Evolutionary conservation across 192 early-diverging fungal species (phyloP).

Genomic region (Podila epicladia): DNA sequence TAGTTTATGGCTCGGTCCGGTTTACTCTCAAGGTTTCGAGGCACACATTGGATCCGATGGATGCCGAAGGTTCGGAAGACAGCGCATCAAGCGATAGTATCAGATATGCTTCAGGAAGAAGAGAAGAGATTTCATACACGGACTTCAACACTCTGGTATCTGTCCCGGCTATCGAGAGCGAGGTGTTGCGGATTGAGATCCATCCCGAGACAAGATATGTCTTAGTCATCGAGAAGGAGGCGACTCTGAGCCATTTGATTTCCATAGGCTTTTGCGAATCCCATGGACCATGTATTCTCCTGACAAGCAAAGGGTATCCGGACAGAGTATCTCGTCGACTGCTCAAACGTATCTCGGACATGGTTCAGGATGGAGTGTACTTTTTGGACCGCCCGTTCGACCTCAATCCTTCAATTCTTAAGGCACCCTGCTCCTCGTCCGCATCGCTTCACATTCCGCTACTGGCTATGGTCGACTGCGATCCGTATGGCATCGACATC

Average conservation of each 20-base stretch:
- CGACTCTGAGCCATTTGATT: conserved; percentile 22
- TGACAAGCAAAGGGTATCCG: conserved; percentile 47
- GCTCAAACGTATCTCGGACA: conserved; percentile 14
- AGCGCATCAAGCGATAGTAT: neutral
- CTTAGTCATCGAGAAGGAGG: conserved; percentile 42
- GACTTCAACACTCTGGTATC: conserved; percentile 30
- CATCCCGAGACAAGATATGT: conserved; percentile 26
- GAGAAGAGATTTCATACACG: neutral
- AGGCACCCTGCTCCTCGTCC: neutral
- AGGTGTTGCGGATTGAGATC: conserved; percentile 35
- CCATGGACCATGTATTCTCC: conserved; percentile 32
- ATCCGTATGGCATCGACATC: conserved; percentile 38
- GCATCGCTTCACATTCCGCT: conserved; percentile 17
- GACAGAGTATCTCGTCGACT: conserved; percentile 19
- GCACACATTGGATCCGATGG: too few species aligned
- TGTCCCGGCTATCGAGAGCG: conserved; percentile 12
- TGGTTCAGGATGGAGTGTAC: conserved; percentile 13
- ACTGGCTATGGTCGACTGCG: conserved; percentile 35
- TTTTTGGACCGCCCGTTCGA: neutral
- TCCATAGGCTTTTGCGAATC: conserved; percentile 27
- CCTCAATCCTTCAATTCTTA: too few species aligned
- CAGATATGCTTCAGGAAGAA: neutral
- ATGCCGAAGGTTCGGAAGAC: neutral
- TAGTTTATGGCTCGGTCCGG: conserved; percentile 29
- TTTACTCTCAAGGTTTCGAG: neutral